Evolutionary conservation across 2,329 filamentous ascomycete genomes (phyloP).

Genomic region (Cladosporium sp.): DNA sequence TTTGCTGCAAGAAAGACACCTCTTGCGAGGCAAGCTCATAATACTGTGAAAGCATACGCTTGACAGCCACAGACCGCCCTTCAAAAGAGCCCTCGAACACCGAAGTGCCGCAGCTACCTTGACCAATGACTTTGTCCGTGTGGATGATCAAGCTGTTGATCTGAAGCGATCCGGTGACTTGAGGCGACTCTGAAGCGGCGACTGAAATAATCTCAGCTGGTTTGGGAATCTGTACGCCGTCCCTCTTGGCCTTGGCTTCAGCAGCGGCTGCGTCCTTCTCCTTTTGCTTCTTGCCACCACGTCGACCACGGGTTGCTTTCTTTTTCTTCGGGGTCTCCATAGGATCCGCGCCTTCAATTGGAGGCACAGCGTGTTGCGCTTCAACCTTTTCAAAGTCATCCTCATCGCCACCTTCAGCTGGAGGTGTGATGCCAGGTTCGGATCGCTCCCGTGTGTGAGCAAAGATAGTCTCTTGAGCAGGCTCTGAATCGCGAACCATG

Average conservation of each 20-base stretch:
- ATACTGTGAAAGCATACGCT: conserved; percentile 93
- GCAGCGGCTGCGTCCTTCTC: conserved; percentile 29
- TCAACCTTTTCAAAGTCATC: conserved; percentile 15
- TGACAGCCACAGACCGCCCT: conserved; percentile 87
- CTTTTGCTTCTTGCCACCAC: conserved; percentile 42
- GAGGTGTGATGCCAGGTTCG: neutral
- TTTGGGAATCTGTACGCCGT: conserved; percentile 35
- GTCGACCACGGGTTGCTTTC: conserved; percentile 46
- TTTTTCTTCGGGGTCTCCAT: conserved; percentile 39
- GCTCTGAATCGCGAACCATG: conserved; percentile 28
- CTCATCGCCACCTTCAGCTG: conserved; percentile 11
- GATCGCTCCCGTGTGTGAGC: conserved; percentile 9
- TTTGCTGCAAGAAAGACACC: conserved; percentile 82
- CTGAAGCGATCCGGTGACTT: conserved; percentile 47
- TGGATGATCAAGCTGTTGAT: conserved; percentile 59
- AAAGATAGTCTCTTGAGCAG: conserved; percentile 31
- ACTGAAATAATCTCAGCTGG: conserved; percentile 41
- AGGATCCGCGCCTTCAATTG: conserved; percentile 24
- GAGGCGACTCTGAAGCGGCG: conserved; percentile 35
- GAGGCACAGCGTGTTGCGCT: conserved; percentile 15
- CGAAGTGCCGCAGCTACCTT: conserved; percentile 93
- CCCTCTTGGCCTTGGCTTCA: conserved; percentile 34
- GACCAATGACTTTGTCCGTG: conserved; percentile 57
- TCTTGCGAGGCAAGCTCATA: conserved; percentile 94
- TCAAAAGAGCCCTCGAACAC: conserved; percentile 92